Evolutionary conservation across 257 asterid species (phyloP), one percentile per base, ranked within the genome.

Genomic region (Solanum medicagineum): DNA sequence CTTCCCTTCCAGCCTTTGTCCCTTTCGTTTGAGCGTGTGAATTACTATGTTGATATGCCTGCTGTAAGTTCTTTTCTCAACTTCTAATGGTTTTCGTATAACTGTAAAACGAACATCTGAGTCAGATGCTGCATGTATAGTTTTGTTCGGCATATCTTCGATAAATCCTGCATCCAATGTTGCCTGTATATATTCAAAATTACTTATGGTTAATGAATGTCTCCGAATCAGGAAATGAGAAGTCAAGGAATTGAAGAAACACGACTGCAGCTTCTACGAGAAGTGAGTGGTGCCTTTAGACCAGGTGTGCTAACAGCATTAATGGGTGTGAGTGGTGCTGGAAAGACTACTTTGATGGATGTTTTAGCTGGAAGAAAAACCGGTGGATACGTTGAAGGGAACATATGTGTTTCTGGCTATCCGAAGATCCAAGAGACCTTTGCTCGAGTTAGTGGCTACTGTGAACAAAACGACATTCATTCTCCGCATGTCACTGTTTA

Each of bases 271-370:
- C 80, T 93, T 62, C 62, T 93, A 84, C 87, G 87, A 77, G 95
- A 91, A 2, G 92, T 93, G 5, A 92, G 92, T 83, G 97, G 97
- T 53, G 94, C 92, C 45, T 93, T 93, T 57, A 89, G 95, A 73
- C 95, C 97, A 2, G 97, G 97, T 45, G 93, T 92, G 20, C 86
- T 93, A 83, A 93, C 95, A 81, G 97, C 95, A 17, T 82, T 93
- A 84, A 89, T 93, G 91, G 97, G 97, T 4, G 95, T 92, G 32
- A 93, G 95, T 75, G 97, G 97, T 26, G 97, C 97, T 17, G 97
- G 97, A 24, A 93, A 93, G 84, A 92, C 97, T 57, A 93, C 95
- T 26, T 81, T 93, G 45, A 91, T 93, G 97, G 97, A 93, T 85
- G 97, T 93, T 84, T 51, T 93, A 47, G 97, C 97, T 3, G 97